phyloP scores from a whole-genome alignment of 1,139 yeast species.

The Komagataea norvegica region DNA sequence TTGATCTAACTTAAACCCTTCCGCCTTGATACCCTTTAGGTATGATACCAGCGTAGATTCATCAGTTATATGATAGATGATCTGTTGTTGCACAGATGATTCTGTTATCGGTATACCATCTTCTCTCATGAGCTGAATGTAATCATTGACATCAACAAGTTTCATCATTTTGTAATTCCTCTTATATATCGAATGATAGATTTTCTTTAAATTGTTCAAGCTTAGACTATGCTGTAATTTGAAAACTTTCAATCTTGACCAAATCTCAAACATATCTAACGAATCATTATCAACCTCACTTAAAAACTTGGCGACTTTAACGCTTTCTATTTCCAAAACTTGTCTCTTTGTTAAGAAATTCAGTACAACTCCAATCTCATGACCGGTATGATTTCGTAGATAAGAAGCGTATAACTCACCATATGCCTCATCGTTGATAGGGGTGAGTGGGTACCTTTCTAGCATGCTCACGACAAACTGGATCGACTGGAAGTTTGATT shows the following conservation, averaged over 20 bases:
- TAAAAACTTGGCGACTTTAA: slow-evolving; percentile 16
- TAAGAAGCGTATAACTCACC: slow-evolving; percentile 16
- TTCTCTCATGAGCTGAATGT: slow-evolving; percentile 11
- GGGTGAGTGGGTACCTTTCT: slow-evolving; percentile 17
- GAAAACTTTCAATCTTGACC: slow-evolving; percentile 12
- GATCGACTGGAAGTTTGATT: slow-evolving; percentile 18
- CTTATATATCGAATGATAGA: slow-evolving; percentile 12
- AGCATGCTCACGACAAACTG: slow-evolving; percentile 21
- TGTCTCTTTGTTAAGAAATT: slow-evolving; percentile 11
- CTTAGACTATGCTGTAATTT: slow-evolving; percentile 4
- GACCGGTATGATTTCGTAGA: slow-evolving; percentile 11
- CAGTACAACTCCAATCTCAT: slow-evolving; percentile 13
- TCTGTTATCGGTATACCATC: slow-evolving; percentile 10
- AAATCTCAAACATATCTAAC: slow-evolving; percentile 6
- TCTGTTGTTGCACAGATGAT: slow-evolving; percentile 4
- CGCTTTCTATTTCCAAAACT: slow-evolving; percentile 12
- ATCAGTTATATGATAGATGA: slow-evolving; percentile 6
- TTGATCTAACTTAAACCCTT: slow-evolving; percentile 5
- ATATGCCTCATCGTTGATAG: slow-evolving; percentile 18
- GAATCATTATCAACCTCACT: slow-evolving; percentile 5
- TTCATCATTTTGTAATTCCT: slow-evolving; percentile 10
- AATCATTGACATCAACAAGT: slow-evolving; percentile 10
- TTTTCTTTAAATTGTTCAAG: slow-evolving; percentile 7
- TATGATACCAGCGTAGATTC: not conserved
- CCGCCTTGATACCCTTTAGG: not conserved